Conservation (phyloP, 305 asterid species). For the Solanum hybrid region DNA sequence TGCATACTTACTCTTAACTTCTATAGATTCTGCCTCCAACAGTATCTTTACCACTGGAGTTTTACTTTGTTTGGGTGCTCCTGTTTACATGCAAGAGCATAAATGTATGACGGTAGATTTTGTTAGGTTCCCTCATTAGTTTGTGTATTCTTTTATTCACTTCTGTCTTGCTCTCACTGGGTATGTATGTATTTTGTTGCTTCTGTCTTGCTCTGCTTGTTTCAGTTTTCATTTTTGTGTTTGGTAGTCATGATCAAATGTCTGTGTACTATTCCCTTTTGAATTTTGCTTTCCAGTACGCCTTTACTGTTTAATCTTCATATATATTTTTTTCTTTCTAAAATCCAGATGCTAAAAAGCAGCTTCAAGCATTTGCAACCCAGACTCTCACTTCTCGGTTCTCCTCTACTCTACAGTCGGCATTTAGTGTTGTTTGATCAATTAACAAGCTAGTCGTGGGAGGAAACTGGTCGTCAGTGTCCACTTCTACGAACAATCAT, state of each 20-base stretch:
- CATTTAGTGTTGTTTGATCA: constrained; percentile 24
- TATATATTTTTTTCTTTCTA: background rate
- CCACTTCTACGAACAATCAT: background rate
- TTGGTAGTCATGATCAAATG: background rate
- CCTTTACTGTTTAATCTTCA: background rate
- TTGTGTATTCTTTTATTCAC: background rate
- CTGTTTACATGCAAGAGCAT: background rate
- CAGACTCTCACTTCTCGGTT: constrained; percentile 25
- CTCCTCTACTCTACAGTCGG: constrained; percentile 22
- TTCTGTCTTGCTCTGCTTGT: background rate
- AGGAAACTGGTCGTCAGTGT: background rate
- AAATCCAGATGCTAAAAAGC: constrained; percentile 33
- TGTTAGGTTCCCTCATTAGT: background rate
- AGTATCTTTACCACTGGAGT: background rate
- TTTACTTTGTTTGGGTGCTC: background rate
- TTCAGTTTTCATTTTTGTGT: background rate
- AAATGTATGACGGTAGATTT: background rate
- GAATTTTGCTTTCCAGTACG: background rate
- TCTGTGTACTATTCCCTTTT: background rate
- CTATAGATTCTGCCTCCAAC: background rate
- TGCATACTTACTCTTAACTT: constrained; percentile 11
- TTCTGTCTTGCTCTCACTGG: background rate
- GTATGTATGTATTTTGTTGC: background rate
- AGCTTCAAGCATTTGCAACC: constrained; percentile 30
- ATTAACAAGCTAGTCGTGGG: background rate